A percentile compares a stretch with the other conserved stretches of the same genome.
These are phyloP conservation scores for Coniella lustricola DNA, from an alignment of 2,329 filamentous ascomycete species.

Conservation along the genomic window DNA sequence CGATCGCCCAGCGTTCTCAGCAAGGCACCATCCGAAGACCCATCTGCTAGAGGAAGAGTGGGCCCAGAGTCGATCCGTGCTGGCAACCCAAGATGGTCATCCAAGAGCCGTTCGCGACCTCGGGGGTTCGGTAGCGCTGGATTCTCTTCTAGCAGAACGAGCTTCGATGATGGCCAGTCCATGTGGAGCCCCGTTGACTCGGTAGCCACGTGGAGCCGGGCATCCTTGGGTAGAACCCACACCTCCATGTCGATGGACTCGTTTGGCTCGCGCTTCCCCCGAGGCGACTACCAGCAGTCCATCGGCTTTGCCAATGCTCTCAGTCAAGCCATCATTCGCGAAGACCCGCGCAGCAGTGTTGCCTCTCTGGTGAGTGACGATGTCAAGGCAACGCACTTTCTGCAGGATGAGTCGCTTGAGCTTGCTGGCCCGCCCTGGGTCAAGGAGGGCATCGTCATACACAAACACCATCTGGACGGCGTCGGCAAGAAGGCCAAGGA, in stretches of 20 bases:
- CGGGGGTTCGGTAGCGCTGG: slow-evolving; percentile 70
- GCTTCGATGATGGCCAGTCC: slow-evolving; percentile 83
- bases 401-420: slow-evolving; percentile 90
- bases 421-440: slow-evolving; percentile 94
- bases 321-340: slow-evolving; percentile 92
- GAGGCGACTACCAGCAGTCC: slow-evolving; percentile 84
- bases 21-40: slow-evolving; percentile 82
- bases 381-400: slow-evolving; percentile 53
- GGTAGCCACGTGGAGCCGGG: slow-evolving; percentile 94
- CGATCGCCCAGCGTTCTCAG: slow-evolving; percentile 86
- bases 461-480: slow-evolving; percentile 92
- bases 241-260: slow-evolving; percentile 91
- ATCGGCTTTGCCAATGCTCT: slow-evolving; percentile 97
- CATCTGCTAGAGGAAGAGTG: slow-evolving; percentile 63
- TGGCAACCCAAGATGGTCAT: slow-evolving; percentile 65
- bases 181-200: slow-evolving; percentile 80
- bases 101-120: slow-evolving; percentile 78
- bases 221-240: slow-evolving; percentile 83
- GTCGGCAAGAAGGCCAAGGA: slow-evolving; percentile 90
- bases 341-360: slow-evolving; percentile 53
- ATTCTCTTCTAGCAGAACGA: slow-evolving; percentile 85
- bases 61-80: slow-evolving; percentile 45
- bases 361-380: slow-evolving; percentile 54
- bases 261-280: slow-evolving; percentile 67
- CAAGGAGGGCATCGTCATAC: slow-evolving; percentile 91